Percentiles rank a stretch among this genome's conserved stretches.
These are phyloP conservation scores for Yarrowia bubula DNA, from an alignment of 805 yeast genomes.

Conservation along the genomic window DNA sequence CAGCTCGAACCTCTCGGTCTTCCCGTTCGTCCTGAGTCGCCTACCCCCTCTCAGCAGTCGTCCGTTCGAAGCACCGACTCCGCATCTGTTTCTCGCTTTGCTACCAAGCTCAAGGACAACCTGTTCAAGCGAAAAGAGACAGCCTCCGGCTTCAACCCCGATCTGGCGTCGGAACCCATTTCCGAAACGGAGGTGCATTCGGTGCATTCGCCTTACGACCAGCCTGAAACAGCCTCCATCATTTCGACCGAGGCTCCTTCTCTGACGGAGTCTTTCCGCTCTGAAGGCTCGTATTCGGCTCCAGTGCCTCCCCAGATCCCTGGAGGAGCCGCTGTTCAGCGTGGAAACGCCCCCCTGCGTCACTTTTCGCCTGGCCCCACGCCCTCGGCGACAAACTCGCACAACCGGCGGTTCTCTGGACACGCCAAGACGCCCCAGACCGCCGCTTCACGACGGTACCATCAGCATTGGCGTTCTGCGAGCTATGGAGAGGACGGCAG, in stretches of 20 bases:
- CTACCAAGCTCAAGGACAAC: constrained; percentile 26
- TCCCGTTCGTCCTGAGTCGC: constrained; percentile 20
- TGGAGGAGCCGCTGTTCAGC: neutral
- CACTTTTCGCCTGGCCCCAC: constrained; percentile 27
- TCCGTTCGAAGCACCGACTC: constrained; percentile 24
- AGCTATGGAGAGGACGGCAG: constrained; percentile 6
- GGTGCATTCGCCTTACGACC: neutral
- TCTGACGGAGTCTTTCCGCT: constrained; percentile 1
- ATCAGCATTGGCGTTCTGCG: constrained; percentile 20
- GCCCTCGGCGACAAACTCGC: constrained; percentile 9
- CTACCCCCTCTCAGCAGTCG: constrained; percentile 25
- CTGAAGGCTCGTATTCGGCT: constrained; percentile 19
- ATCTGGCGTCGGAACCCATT: neutral
- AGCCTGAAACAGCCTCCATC: constrained; percentile 4
- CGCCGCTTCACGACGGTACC: constrained; percentile 8
- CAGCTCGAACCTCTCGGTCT: constrained; percentile 22
- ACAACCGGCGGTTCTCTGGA: constrained; percentile 21
- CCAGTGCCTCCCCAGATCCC: constrained; percentile 26
- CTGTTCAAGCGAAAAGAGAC: constrained; percentile 23
- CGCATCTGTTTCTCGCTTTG: constrained; percentile 10
- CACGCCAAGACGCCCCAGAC: neutral
- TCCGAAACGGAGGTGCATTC: neutral
- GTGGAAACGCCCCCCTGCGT: constrained; percentile 9
- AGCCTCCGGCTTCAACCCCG: neutral
- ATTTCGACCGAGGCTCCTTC: constrained; percentile 13